Conservation (phyloP, 352 stramenopile genomes). For the Phytophthora ohioensis region DNA sequence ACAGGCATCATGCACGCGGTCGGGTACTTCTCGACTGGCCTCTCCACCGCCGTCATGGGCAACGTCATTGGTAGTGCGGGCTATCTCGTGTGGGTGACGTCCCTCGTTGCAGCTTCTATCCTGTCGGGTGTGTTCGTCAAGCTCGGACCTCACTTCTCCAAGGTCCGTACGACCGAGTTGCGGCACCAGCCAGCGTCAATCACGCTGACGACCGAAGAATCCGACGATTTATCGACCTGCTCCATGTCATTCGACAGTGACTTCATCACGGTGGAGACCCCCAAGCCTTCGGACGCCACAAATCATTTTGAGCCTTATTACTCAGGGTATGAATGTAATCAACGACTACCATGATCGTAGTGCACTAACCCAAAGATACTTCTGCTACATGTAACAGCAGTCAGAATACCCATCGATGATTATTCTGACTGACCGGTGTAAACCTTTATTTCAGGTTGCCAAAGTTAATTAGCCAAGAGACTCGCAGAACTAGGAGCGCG, state of each 20-base stretch:
- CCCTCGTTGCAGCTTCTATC: conserved; percentile 66
- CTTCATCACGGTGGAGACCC: conserved; percentile 32
- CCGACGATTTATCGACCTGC: conserved; percentile 21
- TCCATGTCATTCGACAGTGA: conserved; percentile 28
- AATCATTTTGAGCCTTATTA: conserved; percentile 15
- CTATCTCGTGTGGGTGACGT: conserved; percentile 66
- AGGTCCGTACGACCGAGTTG: conserved; percentile 36
- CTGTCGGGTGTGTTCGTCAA: conserved; percentile 67
- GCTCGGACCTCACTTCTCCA: conserved; percentile 66
- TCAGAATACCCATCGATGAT: too few relatives aligned
- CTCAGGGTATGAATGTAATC: conserved; percentile 16
- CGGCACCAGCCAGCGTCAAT: conserved; percentile 30
- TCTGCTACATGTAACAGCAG: too few relatives aligned
- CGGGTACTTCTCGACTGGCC: conserved; percentile 73
- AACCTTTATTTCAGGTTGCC: too few relatives aligned
- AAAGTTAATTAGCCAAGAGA: too few relatives aligned
- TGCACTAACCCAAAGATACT: too few relatives aligned
- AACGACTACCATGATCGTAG: conserved; percentile 14
- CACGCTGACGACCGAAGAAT: conserved; percentile 19
- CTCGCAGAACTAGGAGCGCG: too few relatives aligned
- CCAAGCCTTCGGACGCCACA: conserved; percentile 2
- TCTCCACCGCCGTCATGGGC: conserved; percentile 74
- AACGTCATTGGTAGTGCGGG: conserved; percentile 61
- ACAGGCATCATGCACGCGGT: conserved; percentile 74
- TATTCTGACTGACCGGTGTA: too few relatives aligned